Percentiles rank a stretch among this genome's conserved stretches.
Conservation (phyloP, 352 stramenopile species). For the Globisporangium viniferum region DNA sequence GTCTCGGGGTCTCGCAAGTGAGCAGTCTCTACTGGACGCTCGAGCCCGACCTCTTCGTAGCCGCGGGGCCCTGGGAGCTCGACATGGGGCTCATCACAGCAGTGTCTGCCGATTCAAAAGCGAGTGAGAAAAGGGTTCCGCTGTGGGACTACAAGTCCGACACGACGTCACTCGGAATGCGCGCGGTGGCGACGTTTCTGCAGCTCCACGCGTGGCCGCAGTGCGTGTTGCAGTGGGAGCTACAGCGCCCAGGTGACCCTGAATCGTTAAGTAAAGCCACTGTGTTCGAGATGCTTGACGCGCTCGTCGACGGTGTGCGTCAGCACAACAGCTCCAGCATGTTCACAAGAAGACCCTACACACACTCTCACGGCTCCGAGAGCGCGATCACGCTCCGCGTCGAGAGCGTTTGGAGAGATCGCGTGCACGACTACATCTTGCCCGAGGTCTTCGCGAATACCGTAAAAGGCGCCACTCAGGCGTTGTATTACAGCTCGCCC, state of each 20-base stretch:
- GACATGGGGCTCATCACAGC: background rate
- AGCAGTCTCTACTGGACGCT: background rate
- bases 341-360: background rate
- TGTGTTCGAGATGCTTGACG: background rate
- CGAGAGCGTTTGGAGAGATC: background rate
- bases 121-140: background rate
- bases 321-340: too few species aligned
- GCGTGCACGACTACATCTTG: slow-evolving; percentile 1
- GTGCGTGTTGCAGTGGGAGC: background rate
- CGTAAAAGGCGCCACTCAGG: background rate
- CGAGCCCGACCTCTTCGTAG: background rate
- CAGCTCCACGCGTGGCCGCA: background rate
- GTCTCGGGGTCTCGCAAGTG: background rate
- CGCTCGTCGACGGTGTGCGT: background rate
- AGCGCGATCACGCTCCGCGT: background rate
- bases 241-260: background rate
- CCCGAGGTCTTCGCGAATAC: background rate
- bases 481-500: slow-evolving; percentile 1
- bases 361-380: background rate
- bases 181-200: background rate
- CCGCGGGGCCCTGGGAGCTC: background rate
- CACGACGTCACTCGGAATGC: background rate
- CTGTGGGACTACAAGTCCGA: slow-evolving; percentile 1
- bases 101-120: too few species aligned
- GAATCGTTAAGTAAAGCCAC: background rate